Percentiles rank a stretch among this genome's conserved stretches.
These are phyloP conservation scores for Solanum aculeatissimum DNA, from an alignment of 305 asterid genomes.

Conservation along the genomic window DNA sequence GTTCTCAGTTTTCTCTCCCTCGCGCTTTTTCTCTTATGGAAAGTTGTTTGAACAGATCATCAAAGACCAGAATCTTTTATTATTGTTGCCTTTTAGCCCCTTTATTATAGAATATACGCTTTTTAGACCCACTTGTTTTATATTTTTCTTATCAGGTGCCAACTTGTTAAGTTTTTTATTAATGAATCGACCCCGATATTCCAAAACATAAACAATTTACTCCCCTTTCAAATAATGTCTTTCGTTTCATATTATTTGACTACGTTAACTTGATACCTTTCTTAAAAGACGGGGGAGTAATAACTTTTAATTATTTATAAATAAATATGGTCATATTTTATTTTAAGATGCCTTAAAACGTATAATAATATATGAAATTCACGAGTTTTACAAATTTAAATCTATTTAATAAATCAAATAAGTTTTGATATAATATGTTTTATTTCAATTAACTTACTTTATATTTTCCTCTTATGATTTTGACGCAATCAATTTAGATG, in stretches of 20 bases:
- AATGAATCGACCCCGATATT: not conserved
- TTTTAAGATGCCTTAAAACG: not conserved
- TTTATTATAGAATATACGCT: not conserved
- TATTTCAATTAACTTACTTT: not conserved
- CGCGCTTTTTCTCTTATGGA: not conserved
- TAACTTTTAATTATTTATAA: not conserved
- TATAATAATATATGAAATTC: not conserved
- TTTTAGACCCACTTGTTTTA: not conserved
- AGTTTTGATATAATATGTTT: not conserved
- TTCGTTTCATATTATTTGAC: not conserved
- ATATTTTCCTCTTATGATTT: not conserved
- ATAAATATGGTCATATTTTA: not conserved
- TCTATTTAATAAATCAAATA: not conserved
- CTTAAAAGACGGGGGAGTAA: not conserved
- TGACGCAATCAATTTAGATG: not conserved
- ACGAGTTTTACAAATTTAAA: not conserved
- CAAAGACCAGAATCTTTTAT: not conserved
- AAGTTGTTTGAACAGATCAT: not conserved
- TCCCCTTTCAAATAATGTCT: not conserved
- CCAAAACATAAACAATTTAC: not conserved
- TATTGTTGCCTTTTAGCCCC: not conserved
- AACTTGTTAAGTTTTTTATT: not conserved
- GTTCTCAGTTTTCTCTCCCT: not conserved
- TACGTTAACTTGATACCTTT: not conserved
- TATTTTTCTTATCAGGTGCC: not conserved